Conservation (phyloP, 2,329 filamentous ascomycete genomes). For the Bipolaris oryzae region DNA sequence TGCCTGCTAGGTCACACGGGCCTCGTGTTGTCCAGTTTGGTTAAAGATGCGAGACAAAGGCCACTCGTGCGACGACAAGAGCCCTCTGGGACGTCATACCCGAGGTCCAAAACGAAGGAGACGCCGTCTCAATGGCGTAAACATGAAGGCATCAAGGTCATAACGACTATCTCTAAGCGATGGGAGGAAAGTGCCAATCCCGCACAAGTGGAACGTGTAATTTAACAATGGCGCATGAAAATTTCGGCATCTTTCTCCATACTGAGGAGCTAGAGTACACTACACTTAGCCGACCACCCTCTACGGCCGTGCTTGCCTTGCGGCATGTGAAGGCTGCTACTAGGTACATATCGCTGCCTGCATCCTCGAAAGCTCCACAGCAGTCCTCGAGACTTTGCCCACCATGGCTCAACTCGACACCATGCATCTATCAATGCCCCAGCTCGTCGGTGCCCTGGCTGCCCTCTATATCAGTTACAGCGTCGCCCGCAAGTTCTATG, state of each 20-base stretch:
- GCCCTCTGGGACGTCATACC: constrained; percentile 6
- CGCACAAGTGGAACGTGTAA: neutral
- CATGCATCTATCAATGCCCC: constrained; percentile 26
- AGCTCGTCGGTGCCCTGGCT: constrained; percentile 30
- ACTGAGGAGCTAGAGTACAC: constrained; percentile 1
- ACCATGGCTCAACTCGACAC: constrained; percentile 32
- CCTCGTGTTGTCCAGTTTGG: neutral
- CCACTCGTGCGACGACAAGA: neutral
- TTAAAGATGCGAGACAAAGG: neutral
- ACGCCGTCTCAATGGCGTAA: neutral
- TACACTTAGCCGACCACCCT: neutral
- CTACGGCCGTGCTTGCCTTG: neutral
- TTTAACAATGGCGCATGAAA: neutral
- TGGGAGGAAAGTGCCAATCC: neutral
- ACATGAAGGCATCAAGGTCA: neutral
- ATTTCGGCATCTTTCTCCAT: constrained; percentile 6
- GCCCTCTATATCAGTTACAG: constrained; percentile 30
- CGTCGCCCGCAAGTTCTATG: constrained; percentile 25
- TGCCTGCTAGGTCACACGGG: constrained; percentile 1
- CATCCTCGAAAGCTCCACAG: neutral
- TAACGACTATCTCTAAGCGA: neutral
- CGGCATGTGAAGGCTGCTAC: constrained; percentile 10
- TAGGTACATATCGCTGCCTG: constrained; percentile 11
- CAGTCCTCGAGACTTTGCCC: neutral
- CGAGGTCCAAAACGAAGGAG: constrained; percentile 13